Conservation (phyloP, 305 asterid species). For the Solanum chacoense region DNA sequence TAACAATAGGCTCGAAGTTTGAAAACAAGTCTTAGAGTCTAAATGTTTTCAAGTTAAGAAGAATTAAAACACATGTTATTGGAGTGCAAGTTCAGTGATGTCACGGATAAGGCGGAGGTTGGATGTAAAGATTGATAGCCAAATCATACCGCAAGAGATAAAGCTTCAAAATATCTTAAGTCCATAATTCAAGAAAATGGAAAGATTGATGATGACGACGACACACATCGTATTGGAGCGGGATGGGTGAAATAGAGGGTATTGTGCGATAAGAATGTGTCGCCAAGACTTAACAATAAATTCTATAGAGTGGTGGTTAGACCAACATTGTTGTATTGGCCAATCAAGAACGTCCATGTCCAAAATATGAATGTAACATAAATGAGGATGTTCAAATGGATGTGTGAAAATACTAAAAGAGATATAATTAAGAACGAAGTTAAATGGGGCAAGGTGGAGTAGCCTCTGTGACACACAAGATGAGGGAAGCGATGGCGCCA, state of each 20-base stretch:
- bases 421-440: not conserved
- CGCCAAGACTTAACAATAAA: not conserved
- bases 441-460: not conserved
- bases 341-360: not conserved
- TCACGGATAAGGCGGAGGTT: not conserved
- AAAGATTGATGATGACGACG: not conserved
- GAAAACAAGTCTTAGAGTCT: not conserved
- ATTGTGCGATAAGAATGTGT: not conserved
- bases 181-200: not conserved
- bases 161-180: not conserved
- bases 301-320: not conserved
- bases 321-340: not conserved
- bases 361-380: not conserved
- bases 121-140: not conserved
- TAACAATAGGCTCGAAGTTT: not conserved
- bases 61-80: not conserved
- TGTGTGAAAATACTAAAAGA: not conserved
- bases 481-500: not conserved
- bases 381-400: not conserved
- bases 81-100: not conserved
- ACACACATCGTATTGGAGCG: not conserved
- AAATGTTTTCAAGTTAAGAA: not conserved
- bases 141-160: not conserved
- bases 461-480: not conserved
- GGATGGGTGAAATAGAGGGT: not conserved